Conservation (phyloP, 2,329 filamentous ascomycete species). For the Fonsecaea monophora region DNA sequence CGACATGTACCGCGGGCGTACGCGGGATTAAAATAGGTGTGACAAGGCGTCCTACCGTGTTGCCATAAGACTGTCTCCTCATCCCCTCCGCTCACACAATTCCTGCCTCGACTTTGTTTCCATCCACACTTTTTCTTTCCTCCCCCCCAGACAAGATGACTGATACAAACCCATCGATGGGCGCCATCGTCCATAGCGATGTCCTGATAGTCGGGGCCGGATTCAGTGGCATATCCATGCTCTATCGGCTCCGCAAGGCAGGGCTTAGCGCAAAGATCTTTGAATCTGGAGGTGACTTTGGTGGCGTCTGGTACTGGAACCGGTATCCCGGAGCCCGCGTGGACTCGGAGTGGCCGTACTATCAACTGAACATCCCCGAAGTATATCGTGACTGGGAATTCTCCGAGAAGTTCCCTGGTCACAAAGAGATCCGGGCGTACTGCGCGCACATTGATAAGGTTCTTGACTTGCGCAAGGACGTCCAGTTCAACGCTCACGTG, state of each 20-base stretch:
- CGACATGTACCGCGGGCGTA: not conserved
- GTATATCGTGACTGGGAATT: constrained; percentile 57
- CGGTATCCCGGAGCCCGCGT: constrained; percentile 73
- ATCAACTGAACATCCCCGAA: constrained; percentile 61
- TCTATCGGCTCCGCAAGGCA: constrained; percentile 44
- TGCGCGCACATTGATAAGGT: constrained; percentile 51
- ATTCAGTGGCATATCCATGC: constrained; percentile 37
- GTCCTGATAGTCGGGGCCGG: constrained; percentile 37
- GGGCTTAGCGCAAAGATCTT: constrained; percentile 46
- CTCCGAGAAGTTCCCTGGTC: constrained; percentile 49
- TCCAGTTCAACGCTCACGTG: constrained; percentile 46
- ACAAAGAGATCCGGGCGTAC: constrained; percentile 50
- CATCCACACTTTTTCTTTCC: not conserved
- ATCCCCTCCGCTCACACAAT: not conserved
- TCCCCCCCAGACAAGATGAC: not conserved
- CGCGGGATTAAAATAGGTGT: not conserved
- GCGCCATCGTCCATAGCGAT: constrained; percentile 34
- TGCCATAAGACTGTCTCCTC: not conserved
- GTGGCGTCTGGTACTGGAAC: constrained; percentile 63
- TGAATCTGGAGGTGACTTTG: constrained; percentile 47
- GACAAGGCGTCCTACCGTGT: not conserved
- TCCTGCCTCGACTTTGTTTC: not conserved
- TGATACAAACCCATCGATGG: constrained; percentile 19
- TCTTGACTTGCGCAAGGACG: constrained; percentile 49
- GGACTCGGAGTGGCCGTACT: constrained; percentile 62